Conservation (phyloP, 129 eudicot genomes). For the Solidago caesia region DNA sequence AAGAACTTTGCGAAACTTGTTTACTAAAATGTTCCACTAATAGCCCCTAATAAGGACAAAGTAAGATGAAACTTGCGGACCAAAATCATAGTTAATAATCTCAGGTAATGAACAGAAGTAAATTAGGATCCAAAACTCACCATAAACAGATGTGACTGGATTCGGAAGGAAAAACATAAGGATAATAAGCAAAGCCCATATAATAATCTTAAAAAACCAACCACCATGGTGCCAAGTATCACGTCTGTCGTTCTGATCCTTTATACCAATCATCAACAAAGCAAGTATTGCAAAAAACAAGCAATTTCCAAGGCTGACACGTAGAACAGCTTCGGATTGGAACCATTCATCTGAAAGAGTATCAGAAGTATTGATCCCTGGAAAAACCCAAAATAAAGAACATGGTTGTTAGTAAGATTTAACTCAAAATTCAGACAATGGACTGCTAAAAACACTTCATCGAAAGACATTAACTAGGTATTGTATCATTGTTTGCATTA, state of each 20-base stretch:
- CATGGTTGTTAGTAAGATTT: constrained; percentile 1
- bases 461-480: neutral
- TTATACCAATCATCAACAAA: constrained; percentile 82
- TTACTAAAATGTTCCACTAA: neutral
- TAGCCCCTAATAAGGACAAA: neutral
- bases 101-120: neutral
- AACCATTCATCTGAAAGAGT: constrained; percentile 67
- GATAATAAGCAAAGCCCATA: constrained; percentile 74
- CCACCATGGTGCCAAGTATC: constrained; percentile 99
- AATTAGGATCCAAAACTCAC: constrained; percentile 45
- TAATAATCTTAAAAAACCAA: constrained; percentile 73
- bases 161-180: constrained; percentile 92
- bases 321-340: constrained; percentile 83
- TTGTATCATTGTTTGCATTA: neutral
- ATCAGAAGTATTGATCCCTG: constrained; percentile 83
- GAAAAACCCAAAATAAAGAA: constrained; percentile 24
- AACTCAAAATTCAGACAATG: constrained; percentile 7
- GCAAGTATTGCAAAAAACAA: constrained; percentile 80
- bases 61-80: neutral
- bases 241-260: constrained; percentile 94
- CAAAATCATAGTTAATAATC: neutral
- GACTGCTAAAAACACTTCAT: neutral
- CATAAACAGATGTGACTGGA: constrained; percentile 60
- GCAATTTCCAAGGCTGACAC: constrained; percentile 94
- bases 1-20: neutral